These are phyloP conservation scores for Pneumocystis canis DNA, from an alignment of 1,139 yeast genomes.

Conservation along the genomic window DNA sequence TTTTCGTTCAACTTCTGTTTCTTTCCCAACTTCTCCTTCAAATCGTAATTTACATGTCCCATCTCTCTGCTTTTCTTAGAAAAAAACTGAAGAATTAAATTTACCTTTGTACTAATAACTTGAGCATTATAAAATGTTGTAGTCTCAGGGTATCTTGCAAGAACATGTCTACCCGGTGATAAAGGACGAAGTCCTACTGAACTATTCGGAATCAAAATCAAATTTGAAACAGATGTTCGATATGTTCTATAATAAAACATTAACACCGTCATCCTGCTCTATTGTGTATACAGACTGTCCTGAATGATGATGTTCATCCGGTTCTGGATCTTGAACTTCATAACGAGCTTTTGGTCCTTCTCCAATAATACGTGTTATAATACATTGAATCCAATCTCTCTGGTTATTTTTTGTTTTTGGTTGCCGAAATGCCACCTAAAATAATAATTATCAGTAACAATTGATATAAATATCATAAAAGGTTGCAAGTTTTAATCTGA, in stretches of 20 bases:
- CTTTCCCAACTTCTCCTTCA: slow-evolving; percentile 93
- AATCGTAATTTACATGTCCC: slow-evolving; percentile 68
- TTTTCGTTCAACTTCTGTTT: slow-evolving; percentile 79
- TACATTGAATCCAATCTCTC: slow-evolving; percentile 94
- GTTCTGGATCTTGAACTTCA: slow-evolving; percentile 93
- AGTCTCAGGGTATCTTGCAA: slow-evolving; percentile 94
- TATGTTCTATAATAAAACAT: slow-evolving; percentile 30
- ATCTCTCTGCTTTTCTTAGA: slow-evolving; percentile 31
- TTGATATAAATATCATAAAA: neutral
- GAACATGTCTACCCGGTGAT: slow-evolving; percentile 63
- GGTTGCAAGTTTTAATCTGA: slow-evolving; percentile 3
- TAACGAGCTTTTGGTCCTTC: slow-evolving; percentile 52
- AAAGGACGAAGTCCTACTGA: slow-evolving; percentile 39
- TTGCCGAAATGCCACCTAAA: slow-evolving; percentile 62
- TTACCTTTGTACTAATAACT: slow-evolving; percentile 52
- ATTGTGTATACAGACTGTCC: slow-evolving; percentile 37
- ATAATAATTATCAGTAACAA: neutral
- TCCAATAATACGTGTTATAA: slow-evolving; percentile 57
- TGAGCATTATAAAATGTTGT: slow-evolving; percentile 93
- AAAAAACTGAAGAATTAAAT: neutral
- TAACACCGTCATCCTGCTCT: neutral
- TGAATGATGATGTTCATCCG: slow-evolving; percentile 81
- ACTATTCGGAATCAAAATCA: slow-evolving; percentile 54
- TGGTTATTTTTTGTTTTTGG: slow-evolving; percentile 33
- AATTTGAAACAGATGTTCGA: slow-evolving; percentile 66